A percentile compares a stretch with the other conserved stretches of the same genome.
These are phyloP conservation scores for Lithospermum erythrorhizon DNA, from an alignment of 257 asterid genomes.

Conservation along the genomic window DNA sequence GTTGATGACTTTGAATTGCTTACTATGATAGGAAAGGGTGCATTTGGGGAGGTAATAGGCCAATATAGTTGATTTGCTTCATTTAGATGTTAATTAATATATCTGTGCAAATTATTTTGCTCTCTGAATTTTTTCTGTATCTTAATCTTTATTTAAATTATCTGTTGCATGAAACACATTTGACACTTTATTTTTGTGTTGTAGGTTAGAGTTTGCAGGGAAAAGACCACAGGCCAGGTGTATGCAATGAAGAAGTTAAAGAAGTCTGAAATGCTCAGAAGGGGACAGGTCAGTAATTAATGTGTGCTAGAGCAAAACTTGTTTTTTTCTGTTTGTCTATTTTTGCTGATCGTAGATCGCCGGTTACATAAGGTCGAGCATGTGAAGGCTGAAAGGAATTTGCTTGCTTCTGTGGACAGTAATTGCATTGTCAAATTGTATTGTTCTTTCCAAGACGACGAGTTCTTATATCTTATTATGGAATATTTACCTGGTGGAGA, in stretches of 20 bases:
- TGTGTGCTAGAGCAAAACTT: conserved; percentile 15
- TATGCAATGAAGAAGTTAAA: conserved; percentile 98
- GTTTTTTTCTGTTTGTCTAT: conserved; percentile 13
- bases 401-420: conserved; percentile 94
- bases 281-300: conserved; percentile 82
- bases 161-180: neutral
- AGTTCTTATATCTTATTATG: conserved; percentile 81
- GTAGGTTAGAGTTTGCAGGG: conserved; percentile 94
- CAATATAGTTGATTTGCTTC: neutral
- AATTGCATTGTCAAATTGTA: conserved; percentile 86
- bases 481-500: conserved; percentile 98
- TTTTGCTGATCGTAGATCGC: conserved; percentile 18
- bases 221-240: conserved; percentile 79
- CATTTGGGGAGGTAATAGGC: conserved; percentile 86
- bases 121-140: too few species aligned
- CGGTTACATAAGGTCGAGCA: conserved; percentile 66
- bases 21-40: conserved; percentile 98
- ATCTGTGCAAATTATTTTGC: neutral
- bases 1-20: conserved; percentile 86
- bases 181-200: conserved; percentile 12
- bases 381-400: conserved; percentile 92
- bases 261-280: conserved; percentile 97
- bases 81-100: conserved; percentile 4
- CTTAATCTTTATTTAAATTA: neutral
- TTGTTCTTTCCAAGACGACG: conserved; percentile 92